Conservation (phyloP, 176 grass and related monocot species). For the Musa acuminata region DNA sequence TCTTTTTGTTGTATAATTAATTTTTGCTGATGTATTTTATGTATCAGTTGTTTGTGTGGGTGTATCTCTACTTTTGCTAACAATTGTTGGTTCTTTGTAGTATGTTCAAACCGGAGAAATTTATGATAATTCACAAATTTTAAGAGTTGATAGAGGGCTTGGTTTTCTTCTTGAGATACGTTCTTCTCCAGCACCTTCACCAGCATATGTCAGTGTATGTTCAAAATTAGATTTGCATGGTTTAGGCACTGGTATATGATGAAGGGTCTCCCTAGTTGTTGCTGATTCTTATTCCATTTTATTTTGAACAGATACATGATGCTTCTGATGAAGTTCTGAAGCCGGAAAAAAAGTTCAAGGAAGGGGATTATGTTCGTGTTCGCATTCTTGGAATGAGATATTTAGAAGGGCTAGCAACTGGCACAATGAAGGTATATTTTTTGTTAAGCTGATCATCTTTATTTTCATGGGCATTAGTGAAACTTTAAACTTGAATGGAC, state of each 20-base stretch:
- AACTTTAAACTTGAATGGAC: neutral
- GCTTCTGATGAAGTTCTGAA: constrained; percentile 72
- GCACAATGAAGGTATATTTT: constrained; percentile 63
- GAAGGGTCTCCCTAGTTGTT: neutral
- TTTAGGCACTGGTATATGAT: neutral
- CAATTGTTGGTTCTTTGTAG: constrained; percentile 30
- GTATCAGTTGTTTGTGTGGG: neutral
- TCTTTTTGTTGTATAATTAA: neutral
- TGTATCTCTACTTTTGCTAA: neutral
- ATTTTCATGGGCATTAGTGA: neutral
- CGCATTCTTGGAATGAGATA: constrained; percentile 70
- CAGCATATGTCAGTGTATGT: constrained; percentile 84
- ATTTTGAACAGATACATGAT: constrained; percentile 59
- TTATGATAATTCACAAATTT: constrained; percentile 56
- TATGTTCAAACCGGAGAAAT: constrained; percentile 78
- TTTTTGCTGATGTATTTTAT: neutral
- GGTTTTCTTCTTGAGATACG: constrained; percentile 89
- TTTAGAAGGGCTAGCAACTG: constrained; percentile 81
- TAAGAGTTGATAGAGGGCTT: constrained; percentile 71
- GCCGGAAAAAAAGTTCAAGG: constrained; percentile 77
- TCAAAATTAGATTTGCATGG: neutral
- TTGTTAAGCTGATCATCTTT: neutral
- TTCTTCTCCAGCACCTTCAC: constrained; percentile 55
- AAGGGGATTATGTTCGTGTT: constrained; percentile 59
- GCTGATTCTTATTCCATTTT: neutral